Base-by-base conservation (phyloP, 805 yeast genomes). In the Trichomonascus vanleenenianus region DNA sequence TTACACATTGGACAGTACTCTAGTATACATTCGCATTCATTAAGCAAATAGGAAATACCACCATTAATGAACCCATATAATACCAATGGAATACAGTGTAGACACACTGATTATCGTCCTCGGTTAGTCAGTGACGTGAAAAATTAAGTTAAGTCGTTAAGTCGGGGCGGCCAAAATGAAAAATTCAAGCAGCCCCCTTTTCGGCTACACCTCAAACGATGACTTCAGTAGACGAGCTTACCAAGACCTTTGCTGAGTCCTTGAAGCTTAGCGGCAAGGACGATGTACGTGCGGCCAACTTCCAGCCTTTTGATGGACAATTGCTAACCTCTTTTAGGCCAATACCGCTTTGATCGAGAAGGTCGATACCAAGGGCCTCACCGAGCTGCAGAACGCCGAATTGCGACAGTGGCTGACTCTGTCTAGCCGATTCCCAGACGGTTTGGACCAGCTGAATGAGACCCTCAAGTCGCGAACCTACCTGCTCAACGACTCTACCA, bases 381-480 rank as follows among this genome's bases (percentile, higher is more conserved):
- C 55, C 18, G 76, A 73, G 46, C 48, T 58, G 36, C 84, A 82
- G 67, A 71, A 73, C 58, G 95, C 95, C 18, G 71, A 81, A 54
- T 72, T 76, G 52, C 75, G 88, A 30, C 96, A 89, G 67, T 85
- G 91, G 82, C 72, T 72, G 48, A 80, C 95, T 3, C 71, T 88
- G 43, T 72, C 89, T n/a, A 64, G 70, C 47, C 72, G 82, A 56
- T 66, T 85, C 52, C 80, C 83, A 39, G 74, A 68, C 44, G 59
- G 73, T 20, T 62, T 70, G n/a, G 70, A 47, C 11, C 59, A 76
- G 46, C 75, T 93, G 56, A 43, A 89, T 66, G 77, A 78, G 48
- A 68, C 74, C 42, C 74, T 91, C 57, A 81, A 83, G 64, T 67
- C 74, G 46, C 71, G 75, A 54, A 83, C 96, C 31, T 93, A 78